Base-by-base conservation (phyloP, 2,329 filamentous ascomycete genomes). In the Neocatenulostroma microsporum region DNA sequence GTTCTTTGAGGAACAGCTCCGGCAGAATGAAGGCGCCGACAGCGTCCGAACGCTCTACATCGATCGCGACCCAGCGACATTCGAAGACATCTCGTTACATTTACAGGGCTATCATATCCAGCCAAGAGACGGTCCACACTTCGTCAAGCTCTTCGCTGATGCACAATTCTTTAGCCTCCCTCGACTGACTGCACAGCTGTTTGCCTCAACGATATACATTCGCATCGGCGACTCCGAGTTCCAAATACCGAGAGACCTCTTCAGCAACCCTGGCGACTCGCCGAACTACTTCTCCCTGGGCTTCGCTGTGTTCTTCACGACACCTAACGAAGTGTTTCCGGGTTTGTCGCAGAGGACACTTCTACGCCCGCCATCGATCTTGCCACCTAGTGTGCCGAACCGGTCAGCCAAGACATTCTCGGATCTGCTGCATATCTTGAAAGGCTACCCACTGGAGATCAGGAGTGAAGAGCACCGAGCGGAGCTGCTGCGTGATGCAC, bases 201-300 rank as follows among this genome's bases (percentile, higher is more conserved):
- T 89, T 61, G 84, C 89, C 50, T 85, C 86, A 44, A 84, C 84
- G 52, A 93, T 95, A 55, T 94, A 88, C 67, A 87, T 94, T 53
- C 82, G 84, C 43, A 89, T 96, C 51, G 89, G 89, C 41, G 78
- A 84, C 49, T 77, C 75, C 40, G 79, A 91, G 51, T 96, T 96
- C 62, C 82, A 87, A 57, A 88, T 96, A 47, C 84, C 88, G 2
- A 82, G 87, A 45, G 84, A 94, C 50, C 71, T 94, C 43, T 94
- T 96, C 61, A 81, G 76, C 20, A 74, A 76, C 23, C 85, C 87
- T 1, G 89, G 88, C 18, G 88, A 96, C 63, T 80, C 78, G n/a
- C 88, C 88, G 10, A 96, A 96, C 61, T 96, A 87, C 70, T 96
- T 96, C 68, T 82, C 86, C 0, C 74, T 95, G 3, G 88, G 88